These are phyloP conservation scores for Dictyostelium capitatum DNA, from an alignment of 78 protist species.

Conservation along the genomic window DNA sequence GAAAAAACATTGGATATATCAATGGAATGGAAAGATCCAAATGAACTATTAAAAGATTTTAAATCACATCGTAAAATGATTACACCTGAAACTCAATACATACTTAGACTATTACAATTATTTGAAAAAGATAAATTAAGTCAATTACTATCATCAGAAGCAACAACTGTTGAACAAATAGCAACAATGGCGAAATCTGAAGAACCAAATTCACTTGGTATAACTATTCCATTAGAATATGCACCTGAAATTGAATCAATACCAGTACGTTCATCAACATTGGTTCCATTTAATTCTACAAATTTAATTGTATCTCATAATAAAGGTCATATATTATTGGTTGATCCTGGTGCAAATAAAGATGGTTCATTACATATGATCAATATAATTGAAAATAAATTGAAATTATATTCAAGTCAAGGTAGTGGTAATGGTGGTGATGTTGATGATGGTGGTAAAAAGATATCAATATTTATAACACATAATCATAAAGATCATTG, in stretches of 20 bases:
- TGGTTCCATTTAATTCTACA: constrained; percentile 30
- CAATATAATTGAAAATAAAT: constrained; percentile 26
- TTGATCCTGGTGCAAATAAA: constrained; percentile 67
- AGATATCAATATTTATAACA: constrained; percentile 36
- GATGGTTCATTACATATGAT: constrained; percentile 29
- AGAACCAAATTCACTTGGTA: constrained; percentile 4
- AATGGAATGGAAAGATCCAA: constrained; percentile 1
- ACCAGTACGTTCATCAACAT: constrained; percentile 46
- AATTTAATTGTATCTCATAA: constrained; percentile 26
- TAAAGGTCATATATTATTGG: not conserved
- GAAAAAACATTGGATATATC: constrained; percentile 11
- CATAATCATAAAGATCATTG: constrained; percentile 71
- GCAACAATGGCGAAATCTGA: not conserved
- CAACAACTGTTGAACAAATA: not conserved
- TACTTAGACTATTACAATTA: not conserved
- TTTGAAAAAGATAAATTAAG: not conserved
- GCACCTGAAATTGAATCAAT: constrained; percentile 56
- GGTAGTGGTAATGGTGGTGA: not conserved
- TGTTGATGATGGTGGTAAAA: not conserved
- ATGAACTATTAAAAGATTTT: not conserved
- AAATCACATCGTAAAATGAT: not conserved
- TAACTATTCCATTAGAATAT: not conserved
- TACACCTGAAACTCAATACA: not conserved
- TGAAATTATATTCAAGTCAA: not conserved
- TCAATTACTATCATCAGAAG: constrained; percentile 17